Evolutionary conservation across 257 asterid species (phyloP).

Genomic region (Petunia axillaris): DNA sequence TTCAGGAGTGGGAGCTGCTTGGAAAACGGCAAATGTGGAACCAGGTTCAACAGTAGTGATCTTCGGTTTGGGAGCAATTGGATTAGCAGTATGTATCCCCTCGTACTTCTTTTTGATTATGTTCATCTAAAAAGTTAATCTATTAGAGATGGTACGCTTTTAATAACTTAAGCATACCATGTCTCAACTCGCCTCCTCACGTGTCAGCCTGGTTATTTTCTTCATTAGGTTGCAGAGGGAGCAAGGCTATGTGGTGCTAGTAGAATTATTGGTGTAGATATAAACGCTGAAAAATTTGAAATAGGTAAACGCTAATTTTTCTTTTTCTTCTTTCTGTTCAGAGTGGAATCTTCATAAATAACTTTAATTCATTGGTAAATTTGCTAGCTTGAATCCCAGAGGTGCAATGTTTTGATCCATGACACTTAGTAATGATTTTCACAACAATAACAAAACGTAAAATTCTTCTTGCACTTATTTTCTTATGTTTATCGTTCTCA

Average conservation of each 20-base stretch:
- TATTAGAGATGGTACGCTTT: too few relatives aligned
- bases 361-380: too few relatives aligned
- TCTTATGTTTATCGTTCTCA: neutral
- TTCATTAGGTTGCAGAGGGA: conserved; percentile 83
- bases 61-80: conserved; percentile 86
- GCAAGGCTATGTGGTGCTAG: conserved; percentile 74
- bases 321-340: neutral
- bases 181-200: too few relatives aligned
- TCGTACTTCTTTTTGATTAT: neutral
- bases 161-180: too few relatives aligned
- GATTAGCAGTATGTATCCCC: conserved; percentile 65
- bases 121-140: too few relatives aligned
- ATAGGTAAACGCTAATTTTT: conserved; percentile 40
- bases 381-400: too few relatives aligned
- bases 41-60: conserved; percentile 85
- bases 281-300: conserved; percentile 67
- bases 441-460: neutral
- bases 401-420: too few relatives aligned
- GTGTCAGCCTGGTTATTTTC: too few relatives aligned
- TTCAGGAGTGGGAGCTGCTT: conserved; percentile 92
- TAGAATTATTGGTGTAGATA: conserved; percentile 72
- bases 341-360: too few relatives aligned
- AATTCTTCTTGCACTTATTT: neutral
- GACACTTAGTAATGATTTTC: too few relatives aligned
- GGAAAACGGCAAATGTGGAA: conserved; percentile 80